Conservation (phyloP, 345 rosid species). For the Geranium rotundifolium region DNA sequence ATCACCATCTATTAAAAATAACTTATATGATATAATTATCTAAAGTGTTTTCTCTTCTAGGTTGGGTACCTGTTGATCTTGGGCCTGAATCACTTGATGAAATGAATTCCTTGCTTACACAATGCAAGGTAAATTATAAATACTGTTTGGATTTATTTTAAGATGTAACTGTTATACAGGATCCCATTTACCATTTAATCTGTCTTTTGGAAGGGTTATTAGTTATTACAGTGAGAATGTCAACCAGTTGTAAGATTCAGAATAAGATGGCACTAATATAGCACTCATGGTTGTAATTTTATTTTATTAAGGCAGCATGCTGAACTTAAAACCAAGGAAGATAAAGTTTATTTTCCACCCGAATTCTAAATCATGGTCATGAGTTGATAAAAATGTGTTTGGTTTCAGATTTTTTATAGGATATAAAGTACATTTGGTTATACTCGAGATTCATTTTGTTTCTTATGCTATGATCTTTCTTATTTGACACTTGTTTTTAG, state of each 20-base stretch:
- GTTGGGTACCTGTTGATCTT: conserved; percentile 55
- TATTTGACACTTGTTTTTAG: conserved; percentile 6
- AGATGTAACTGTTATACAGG: too few relatives aligned
- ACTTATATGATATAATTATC: too few relatives aligned
- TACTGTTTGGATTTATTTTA: neutral
- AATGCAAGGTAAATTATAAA: conserved; percentile 38
- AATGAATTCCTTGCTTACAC: conserved; percentile 29
- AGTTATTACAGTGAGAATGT: neutral
- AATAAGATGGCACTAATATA: neutral
- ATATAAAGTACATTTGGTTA: neutral
- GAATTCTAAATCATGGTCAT: neutral
- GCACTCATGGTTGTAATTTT: neutral
- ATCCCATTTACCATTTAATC: too few relatives aligned
- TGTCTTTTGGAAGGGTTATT: too few relatives aligned
- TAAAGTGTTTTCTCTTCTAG: conserved; percentile 16
- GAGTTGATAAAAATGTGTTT: neutral
- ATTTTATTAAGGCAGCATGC: neutral
- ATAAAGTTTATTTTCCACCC: neutral
- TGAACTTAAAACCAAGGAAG: neutral
- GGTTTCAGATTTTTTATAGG: neutral
- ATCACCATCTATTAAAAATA: too few relatives aligned
- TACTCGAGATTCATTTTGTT: neutral
- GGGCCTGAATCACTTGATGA: conserved; percentile 47
- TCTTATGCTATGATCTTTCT: conserved; percentile 1
- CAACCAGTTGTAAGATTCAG: neutral